Evolutionary conservation across 805 yeast species (phyloP), one percentile per base, ranked within the genome.

Genomic region (Spathaspora sp.): DNA sequence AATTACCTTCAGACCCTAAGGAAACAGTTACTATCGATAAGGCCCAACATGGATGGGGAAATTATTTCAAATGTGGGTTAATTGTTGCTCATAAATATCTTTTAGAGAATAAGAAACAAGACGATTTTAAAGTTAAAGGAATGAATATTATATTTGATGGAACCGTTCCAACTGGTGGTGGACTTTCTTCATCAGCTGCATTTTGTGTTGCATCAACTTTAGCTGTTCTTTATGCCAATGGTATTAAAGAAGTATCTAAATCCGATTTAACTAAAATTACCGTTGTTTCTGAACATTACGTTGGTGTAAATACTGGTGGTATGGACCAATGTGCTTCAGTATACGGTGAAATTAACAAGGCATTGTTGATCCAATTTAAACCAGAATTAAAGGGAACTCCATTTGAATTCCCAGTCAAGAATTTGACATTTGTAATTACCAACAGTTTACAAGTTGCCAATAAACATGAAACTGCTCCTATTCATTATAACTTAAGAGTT

Each of bases 301-400:
- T 86, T 38, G 91, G 91, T 35, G 87, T 86, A 49, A 85, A 83
- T 63, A 82, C 85, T 35, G 92, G 91, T n/a, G 90, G 91, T 40
- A 80, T 86, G 87, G 91, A 86, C 62, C 91, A 86, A 67, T 78
- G 86, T 47, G 91, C 90, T 2, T 80, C 87, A 0, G 76, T 86
- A 20, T 84, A 78, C 56, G 90, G 91, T 18, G 81, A 78, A 59
- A 68, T 66, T 42, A 75, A 73, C 52, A 80, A 85, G 55, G 86
- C 85, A 1, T 66, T 85, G 50, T 75, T 78, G 56, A 81, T 86
- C 17, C 80, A 79, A 56, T 86, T 85, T 68, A 74, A 76, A 54
- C 91, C 92, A 1, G 63, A 72, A 54, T 70, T 86, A 46, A 68
- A 62, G 35, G 89, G 83, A 1, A 68, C 75, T 31, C 79, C 87